Evolutionary conservation across 306 rosid genomes (phyloP).

Genomic region (Erythrophleum fordii): DNA sequence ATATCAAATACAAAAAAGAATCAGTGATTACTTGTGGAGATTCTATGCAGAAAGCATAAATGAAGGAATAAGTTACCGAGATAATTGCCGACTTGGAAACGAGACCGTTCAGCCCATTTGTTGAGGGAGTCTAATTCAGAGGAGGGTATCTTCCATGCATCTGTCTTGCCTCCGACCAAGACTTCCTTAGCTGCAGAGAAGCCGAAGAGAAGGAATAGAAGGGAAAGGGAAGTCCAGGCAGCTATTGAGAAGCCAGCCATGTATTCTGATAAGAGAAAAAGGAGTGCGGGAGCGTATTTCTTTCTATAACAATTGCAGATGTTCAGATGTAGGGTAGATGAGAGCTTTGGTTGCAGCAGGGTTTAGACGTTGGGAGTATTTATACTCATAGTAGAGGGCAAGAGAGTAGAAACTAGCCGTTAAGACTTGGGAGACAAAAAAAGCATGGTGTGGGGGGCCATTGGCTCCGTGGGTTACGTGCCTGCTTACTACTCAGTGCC

Average conservation of each 20-base stretch:
- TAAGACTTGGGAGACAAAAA: slow-evolving; percentile 36
- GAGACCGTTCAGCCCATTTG: slow-evolving; percentile 73
- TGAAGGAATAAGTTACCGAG: slow-evolving; percentile 53
- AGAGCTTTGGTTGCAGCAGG: background rate
- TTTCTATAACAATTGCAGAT: background rate
- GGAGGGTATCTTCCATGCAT: slow-evolving; percentile 81
- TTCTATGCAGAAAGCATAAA: background rate
- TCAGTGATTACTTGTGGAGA: background rate
- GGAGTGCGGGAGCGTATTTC: background rate
- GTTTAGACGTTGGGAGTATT: slow-evolving; percentile 28
- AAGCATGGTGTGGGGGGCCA: slow-evolving; percentile 26
- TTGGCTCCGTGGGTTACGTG: slow-evolving; percentile 2
- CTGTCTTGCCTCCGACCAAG: slow-evolving; percentile 71
- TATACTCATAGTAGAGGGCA: slow-evolving; percentile 33
- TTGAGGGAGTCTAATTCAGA: slow-evolving; percentile 73
- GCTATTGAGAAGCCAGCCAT: slow-evolving; percentile 59
- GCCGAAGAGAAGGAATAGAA: slow-evolving; percentile 50
- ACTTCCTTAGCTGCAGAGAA: slow-evolving; percentile 69
- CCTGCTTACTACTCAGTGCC: background rate
- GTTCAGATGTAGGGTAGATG: background rate
- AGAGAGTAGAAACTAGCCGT: slow-evolving; percentile 68
- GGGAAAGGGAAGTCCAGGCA: slow-evolving; percentile 40
- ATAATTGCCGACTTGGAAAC: slow-evolving; percentile 68
- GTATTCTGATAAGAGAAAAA: background rate
- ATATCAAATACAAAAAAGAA: background rate